A percentile compares a stretch with the other conserved stretches of the same genome.
Evolutionary conservation across 352 stramenopile genomes (phyloP).

Genomic region (Thalassiosira oceanica): DNA sequence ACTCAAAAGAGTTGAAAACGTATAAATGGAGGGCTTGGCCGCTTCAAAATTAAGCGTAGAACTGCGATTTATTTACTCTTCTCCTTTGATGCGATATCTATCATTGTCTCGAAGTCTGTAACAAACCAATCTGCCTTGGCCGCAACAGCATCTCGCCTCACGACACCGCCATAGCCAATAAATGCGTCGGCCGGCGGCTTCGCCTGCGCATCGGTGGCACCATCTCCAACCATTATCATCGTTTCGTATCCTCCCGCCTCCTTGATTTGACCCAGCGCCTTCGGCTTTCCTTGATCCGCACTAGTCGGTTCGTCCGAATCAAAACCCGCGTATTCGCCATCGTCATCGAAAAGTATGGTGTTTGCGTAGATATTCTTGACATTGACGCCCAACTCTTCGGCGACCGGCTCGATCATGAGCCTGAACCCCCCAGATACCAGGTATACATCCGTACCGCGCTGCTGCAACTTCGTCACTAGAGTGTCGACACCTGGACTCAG

Average conservation of each 20-base stretch:
- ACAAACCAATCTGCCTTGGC: slow-evolving; percentile 96
- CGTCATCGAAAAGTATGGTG: slow-evolving; percentile 91
- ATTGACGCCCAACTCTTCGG: slow-evolving; percentile 81
- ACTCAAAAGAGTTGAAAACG: no score
- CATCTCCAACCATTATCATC: slow-evolving; percentile 98
- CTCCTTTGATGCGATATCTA: no score
- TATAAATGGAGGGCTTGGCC: no score
- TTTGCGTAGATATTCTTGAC: slow-evolving; percentile 94
- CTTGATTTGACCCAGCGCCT: slow-evolving; percentile 86
- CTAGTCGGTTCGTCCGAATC: slow-evolving; percentile 93
- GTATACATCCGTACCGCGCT: slow-evolving; percentile 91
- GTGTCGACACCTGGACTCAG: slow-evolving; percentile 86
- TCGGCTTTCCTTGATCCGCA: slow-evolving; percentile 84
- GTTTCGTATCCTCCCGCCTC: slow-evolving; percentile 88
- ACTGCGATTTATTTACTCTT: no score
- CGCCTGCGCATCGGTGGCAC: slow-evolving; percentile 95
- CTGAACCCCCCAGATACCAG: slow-evolving; percentile 98
- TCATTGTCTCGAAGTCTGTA: slow-evolving; percentile 91
- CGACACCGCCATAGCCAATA: slow-evolving; percentile 96
- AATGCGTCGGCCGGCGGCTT: slow-evolving; percentile 95
- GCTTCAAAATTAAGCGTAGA: no score
- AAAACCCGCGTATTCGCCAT: slow-evolving; percentile 87
- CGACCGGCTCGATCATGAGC: slow-evolving; percentile 97
- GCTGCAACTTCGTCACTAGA: slow-evolving; percentile 88
- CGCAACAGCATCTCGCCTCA: slow-evolving; percentile 90